A percentile compares a stretch with the other conserved stretches of the same genome.
Conservation (phyloP, 2,329 filamentous ascomycete genomes). For the Ophiognomonia clavigignenti-juglandacearum region DNA sequence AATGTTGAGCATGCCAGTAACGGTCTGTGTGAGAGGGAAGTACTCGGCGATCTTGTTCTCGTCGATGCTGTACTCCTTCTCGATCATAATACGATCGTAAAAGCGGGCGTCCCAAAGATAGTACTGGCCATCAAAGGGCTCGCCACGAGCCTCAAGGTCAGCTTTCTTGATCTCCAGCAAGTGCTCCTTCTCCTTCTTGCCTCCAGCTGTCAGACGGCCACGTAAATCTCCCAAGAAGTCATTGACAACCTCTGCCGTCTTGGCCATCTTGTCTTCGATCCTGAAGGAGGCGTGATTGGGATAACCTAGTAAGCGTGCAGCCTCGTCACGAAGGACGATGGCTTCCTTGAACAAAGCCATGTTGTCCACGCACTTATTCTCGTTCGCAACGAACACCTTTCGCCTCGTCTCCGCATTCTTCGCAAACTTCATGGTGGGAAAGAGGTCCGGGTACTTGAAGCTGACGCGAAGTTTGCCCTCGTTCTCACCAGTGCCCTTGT, state of each 20-base stretch:
- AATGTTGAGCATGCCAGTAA: slow-evolving; percentile 74
- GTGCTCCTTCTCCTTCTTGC: slow-evolving; percentile 63
- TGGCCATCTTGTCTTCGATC: slow-evolving; percentile 84
- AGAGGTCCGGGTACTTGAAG: slow-evolving; percentile 81
- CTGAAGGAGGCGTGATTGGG: slow-evolving; percentile 69
- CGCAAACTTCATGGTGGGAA: slow-evolving; percentile 74
- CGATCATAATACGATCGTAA: slow-evolving; percentile 75
- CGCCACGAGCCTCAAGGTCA: slow-evolving; percentile 55
- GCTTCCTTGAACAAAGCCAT: slow-evolving; percentile 70
- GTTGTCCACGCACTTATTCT: slow-evolving; percentile 77
- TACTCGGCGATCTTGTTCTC: slow-evolving; percentile 79
- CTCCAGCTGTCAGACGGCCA: slow-evolving; percentile 61
- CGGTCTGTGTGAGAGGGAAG: slow-evolving; percentile 71
- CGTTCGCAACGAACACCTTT: slow-evolving; percentile 67
- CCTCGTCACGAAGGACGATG: slow-evolving; percentile 70
- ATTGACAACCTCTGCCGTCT: slow-evolving; percentile 66
- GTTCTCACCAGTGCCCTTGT: slow-evolving; percentile 68
- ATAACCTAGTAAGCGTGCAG: slow-evolving; percentile 71
- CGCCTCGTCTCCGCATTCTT: slow-evolving; percentile 64
- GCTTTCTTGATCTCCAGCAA: slow-evolving; percentile 71
- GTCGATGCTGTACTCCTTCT: slow-evolving; percentile 75
- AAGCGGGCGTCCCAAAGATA: slow-evolving; percentile 81
- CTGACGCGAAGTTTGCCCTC: slow-evolving; percentile 68
- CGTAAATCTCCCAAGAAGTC: slow-evolving; percentile 69
- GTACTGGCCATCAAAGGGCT: slow-evolving; percentile 62